Evolutionary conservation across 1,139 yeast genomes (phyloP), one percentile per base, ranked within the genome.

Genomic region (Protomyces gravidus): DNA sequence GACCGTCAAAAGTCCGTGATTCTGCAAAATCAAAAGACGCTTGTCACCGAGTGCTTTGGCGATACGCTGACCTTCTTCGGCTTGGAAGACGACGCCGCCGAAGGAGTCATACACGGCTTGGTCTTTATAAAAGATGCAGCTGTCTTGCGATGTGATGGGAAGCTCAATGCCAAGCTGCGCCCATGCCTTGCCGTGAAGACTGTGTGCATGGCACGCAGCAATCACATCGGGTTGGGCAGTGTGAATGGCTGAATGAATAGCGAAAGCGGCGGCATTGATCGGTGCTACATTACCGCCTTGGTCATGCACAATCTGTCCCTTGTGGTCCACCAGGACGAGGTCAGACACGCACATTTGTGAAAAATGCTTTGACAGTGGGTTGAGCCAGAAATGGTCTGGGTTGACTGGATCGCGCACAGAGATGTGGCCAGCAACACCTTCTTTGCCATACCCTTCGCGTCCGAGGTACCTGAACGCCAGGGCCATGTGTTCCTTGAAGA

Each of bases 141-240:
- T 85, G 68, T 86, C 95, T 72, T 86, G 95, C 73, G 84, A 85
- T 65, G 86, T 71, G 94, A 86, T 86, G 62, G 85, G 89, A 65
- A 86, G 75, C 17, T 83, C 83, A 66, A 77, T 79, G 25, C 89
- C 92, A 68, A 86, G 83, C 0, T 86, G 76, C 9, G 88, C 80
- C 72, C 81, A 86, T 0, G 95, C 86, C 69, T 85, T 85, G 56
- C 95, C 95, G 68, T 81, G 79, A 33, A 78, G 74, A 2, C 90
- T 84, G 67, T 86, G 95, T 6, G 89, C 79, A 70, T 86, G 95
- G 68, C 92, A 85, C 1, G 94, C 94, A 23, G 94, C 92, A 66
- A 82, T 76, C 19, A 86, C 84, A 66, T 86, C 90, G 1, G 90
- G 92, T 63, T 94, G 78, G 5, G 88, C 86, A 68, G 78, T 78